Percentiles rank a stretch among this genome's conserved stretches.
Evolutionary conservation across 2,329 filamentous ascomycete genomes (phyloP).

Genomic region (Aspergillus neotritici): DNA sequence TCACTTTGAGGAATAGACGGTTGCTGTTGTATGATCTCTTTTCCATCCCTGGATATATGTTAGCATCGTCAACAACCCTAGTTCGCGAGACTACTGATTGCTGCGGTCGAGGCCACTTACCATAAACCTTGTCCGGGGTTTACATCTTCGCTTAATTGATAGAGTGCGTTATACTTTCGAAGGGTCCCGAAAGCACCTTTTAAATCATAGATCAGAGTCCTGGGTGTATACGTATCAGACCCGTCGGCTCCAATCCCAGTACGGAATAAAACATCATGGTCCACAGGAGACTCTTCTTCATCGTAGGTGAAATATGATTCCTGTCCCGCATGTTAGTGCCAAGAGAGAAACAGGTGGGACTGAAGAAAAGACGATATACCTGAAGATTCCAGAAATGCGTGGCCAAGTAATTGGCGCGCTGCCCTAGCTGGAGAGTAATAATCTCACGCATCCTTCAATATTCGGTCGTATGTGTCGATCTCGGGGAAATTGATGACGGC

Average conservation of each 20-base stretch:
- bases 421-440: slow-evolving; percentile 85
- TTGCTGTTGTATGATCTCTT: slow-evolving; percentile 63
- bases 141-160: slow-evolving; percentile 52
- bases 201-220: slow-evolving; percentile 88
- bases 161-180: slow-evolving; percentile 80
- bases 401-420: slow-evolving; percentile 85
- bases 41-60: slow-evolving; percentile 52
- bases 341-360: slow-evolving; percentile 2
- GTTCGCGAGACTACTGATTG: too few species aligned
- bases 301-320: slow-evolving; percentile 96
- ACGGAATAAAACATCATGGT: slow-evolving; percentile 86
- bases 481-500: background rate
- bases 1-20: slow-evolving; percentile 61
- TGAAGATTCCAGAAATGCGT: slow-evolving; percentile 98
- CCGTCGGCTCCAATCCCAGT: slow-evolving; percentile 77
- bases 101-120: slow-evolving; percentile 23
- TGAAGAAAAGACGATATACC: slow-evolving; percentile 45
- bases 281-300: slow-evolving; percentile 58
- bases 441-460: slow-evolving; percentile 75
- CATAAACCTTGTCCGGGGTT: slow-evolving; percentile 39
- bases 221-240: slow-evolving; percentile 83
- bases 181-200: slow-evolving; percentile 90
- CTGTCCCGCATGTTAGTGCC: slow-evolving; percentile 40
- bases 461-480: background rate
- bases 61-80: too few species aligned